Base-by-base conservation (phyloP, 176 grass and related monocot species). In the Phragmites australis region DNA sequence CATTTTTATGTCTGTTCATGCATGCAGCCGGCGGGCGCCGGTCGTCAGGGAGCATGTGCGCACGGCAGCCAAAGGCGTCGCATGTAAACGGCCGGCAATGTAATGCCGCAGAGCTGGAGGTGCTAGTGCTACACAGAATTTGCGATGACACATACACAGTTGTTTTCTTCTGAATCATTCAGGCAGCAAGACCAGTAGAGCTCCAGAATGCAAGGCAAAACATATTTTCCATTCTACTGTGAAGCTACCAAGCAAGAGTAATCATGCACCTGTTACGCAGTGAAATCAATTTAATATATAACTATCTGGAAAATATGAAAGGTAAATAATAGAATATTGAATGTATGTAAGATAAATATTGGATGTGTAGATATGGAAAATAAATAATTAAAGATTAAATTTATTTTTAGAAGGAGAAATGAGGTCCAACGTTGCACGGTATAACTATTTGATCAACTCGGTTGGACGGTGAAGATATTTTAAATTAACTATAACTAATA, bases 11-110 rank as follows among this genome's bases (percentile, higher is more conserved):
- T 47, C 79, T 58, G 19, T 70, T 57, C 37, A 54, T 44, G 65
- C 42, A 16, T 6, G 78, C n/a, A 69, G n/a, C 74, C 52, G 9
- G 25, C 23, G 81, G 67, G 46, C 45, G 43, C 22, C 29, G 21
- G 8, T n/a, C 69, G 14, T 18, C 29, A 18, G 32, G 8, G 50
- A 59, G 42, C 85, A 70, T 82, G 79, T 63, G 85, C 53, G 19
- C 61, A 3, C 52, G 22, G 62, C 60, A 81, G 62, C 70, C 39
- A 41, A 66, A 8, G 56, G 51, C 53, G 53, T 79, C 46, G 27
- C 66, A 30, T 63, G 73, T 66, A 73, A 66, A 49, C 8, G 6
- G 23, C 57, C 61, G 42, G 69, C 22, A 87, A 79, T 67, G 56
- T 65, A 72, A 73, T 19, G 49, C 2, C 25, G 61, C 61, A 15